Evolutionary conservation across 345 rosid species (phyloP).

Genomic region (Arabidopsis suecica): DNA sequence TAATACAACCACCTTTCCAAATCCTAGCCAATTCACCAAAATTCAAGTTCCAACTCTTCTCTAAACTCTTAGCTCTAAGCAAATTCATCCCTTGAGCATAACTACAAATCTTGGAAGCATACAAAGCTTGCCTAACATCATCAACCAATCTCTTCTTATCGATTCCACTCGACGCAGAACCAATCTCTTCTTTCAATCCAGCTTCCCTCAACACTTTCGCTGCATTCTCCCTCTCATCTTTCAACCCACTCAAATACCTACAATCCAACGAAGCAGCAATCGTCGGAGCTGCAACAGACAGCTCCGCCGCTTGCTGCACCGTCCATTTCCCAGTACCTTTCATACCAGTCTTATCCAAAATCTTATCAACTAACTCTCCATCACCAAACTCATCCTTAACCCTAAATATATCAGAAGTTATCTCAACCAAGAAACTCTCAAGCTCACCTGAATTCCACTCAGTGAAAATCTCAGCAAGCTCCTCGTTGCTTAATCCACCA

Average conservation of each 20-base stretch:
- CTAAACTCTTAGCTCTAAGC: conserved; percentile 87
- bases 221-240: conserved; percentile 83
- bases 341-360: conserved; percentile 96
- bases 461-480: conserved; percentile 69
- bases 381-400: conserved; percentile 75
- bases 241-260: conserved; percentile 89
- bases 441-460: conserved; percentile 92
- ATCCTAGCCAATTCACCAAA: conserved; percentile 90
- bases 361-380: conserved; percentile 90
- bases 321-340: conserved; percentile 99
- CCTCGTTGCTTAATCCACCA: conserved; percentile 71
- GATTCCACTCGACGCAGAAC: conserved; percentile 48
- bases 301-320: conserved; percentile 96
- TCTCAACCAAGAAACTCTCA: conserved; percentile 91
- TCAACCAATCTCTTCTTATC: conserved; percentile 91
- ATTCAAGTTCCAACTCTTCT: conserved; percentile 85
- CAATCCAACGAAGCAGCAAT: conserved; percentile 95
- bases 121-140: conserved; percentile 93
- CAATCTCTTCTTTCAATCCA: conserved; percentile 77
- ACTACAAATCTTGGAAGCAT: conserved; percentile 92
- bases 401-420: conserved; percentile 81
- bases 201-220: conserved; percentile 69
- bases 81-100: conserved; percentile 97
- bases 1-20: conserved; percentile 99
- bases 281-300: conserved; percentile 96